Evolutionary conservation across 495 filamentous ascomycete genomes (phyloP), one percentile per base, ranked within the genome.

Genomic region (Trichoderma reesei): DNA sequence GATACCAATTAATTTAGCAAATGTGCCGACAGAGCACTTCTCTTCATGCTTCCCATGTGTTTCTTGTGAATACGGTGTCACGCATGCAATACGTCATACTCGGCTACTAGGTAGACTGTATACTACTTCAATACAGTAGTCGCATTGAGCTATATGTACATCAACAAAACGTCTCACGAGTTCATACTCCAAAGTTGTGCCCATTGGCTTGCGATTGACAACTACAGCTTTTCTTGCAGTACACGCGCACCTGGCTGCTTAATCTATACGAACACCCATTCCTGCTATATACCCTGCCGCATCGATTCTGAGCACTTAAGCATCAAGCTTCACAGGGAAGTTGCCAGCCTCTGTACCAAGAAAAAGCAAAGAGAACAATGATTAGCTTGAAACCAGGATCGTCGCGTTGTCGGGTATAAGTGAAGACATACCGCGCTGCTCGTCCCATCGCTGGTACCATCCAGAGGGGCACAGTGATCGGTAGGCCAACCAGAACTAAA

Each of bases 371-470:
- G 46, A 26, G 38, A 11, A 39, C 38, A 3, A 39, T 33, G 66
- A 68, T 76, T 65, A 73, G 68, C 16, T 39, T 61, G 36, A 39
- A 38, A 62, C 18, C 10, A 26, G 26, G 26, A 26, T 26, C 26
- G 26, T 37, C 14, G 18, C 42, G 44, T 16, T 37, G 16, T 7
- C 42, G 51, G 44, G 20, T 60, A 33, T 46, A 26, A 10, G 26
- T 26, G 26, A 20, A 54, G 71, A 81, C 89, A 70, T 84, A 96
- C 93, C 91, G 77, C 93, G 87, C 82, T 98, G 95, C 70, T 90
- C 88, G 76, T 99, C 95, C 95, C 95, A 99, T 75, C 93, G 84
- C 79, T 90, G 83, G 71, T 88, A 88, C 95, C 95, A 99, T 71
- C 85, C 81, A 78, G 89, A 94, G 68, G 95, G 94, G 86, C 95